These are phyloP conservation scores for Adiantum capillusveneris DNA, from an alignment of 75 land plant genomes.

Conservation along the genomic window DNA sequence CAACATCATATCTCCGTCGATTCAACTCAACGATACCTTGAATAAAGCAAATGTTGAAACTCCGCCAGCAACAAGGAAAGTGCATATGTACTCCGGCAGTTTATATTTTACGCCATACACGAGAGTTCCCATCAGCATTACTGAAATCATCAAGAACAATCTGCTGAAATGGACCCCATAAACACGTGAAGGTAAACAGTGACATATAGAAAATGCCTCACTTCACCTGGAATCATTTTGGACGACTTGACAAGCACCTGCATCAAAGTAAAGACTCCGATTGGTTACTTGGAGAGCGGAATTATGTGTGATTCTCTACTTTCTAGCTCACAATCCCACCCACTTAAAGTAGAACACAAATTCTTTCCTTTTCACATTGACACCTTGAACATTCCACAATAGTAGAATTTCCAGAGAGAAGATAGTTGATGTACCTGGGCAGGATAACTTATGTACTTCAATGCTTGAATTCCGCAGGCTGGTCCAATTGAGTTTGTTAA, in stretches of 20 bases:
- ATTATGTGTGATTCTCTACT: no score
- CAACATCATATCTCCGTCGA: no score
- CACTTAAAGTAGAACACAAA: no score
- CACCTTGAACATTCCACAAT: not conserved
- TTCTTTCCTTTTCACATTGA: no score
- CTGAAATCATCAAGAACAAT: slow-evolving; percentile 32
- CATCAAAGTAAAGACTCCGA: slow-evolving; percentile 1
- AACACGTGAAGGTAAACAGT: not conserved
- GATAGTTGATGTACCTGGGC: slow-evolving; percentile 55
- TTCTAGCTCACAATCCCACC: no score
- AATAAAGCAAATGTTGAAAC: slow-evolving; percentile 86
- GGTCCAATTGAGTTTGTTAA: slow-evolving; percentile 95
- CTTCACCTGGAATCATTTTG: slow-evolving; percentile 98
- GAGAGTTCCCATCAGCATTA: slow-evolving; percentile 91
- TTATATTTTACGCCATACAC: slow-evolving; percentile 87
- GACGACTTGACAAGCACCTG: slow-evolving; percentile 99
- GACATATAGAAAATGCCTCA: not conserved
- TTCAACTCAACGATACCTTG: slow-evolving; percentile 40
- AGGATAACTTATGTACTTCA: slow-evolving; percentile 99
- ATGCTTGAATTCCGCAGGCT: slow-evolving; percentile 95
- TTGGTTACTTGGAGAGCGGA: no score
- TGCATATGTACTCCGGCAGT: slow-evolving; percentile 79
- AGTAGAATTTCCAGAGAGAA: not conserved
- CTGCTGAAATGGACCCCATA: not conserved
- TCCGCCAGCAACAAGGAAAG: slow-evolving; percentile 95